Percentiles rank a stretch among this genome's conserved stretches.
These are phyloP conservation scores for Aspergillus sp. DNA, from an alignment of 2,329 filamentous ascomycete species.

Conservation along the genomic window DNA sequence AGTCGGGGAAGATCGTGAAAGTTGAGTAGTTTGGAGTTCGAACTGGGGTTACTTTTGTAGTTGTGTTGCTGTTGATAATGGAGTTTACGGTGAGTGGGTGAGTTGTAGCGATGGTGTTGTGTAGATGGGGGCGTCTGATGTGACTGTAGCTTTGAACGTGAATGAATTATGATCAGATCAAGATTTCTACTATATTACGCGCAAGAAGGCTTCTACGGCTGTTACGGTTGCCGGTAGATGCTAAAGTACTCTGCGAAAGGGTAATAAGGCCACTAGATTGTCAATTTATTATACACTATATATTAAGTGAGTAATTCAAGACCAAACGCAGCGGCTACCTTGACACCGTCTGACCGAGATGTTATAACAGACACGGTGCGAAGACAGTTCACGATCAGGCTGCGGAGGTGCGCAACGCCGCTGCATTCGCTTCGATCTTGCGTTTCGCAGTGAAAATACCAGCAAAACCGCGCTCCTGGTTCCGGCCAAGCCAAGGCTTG, in stretches of 20 bases:
- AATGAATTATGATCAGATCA: too few species aligned
- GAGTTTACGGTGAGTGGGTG: background rate
- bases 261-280: background rate
- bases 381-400: background rate
- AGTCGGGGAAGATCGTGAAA: constrained; percentile 62
- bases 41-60: background rate
- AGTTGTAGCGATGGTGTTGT: background rate
- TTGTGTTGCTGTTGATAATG: background rate
- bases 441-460: constrained; percentile 84
- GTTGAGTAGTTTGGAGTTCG: background rate
- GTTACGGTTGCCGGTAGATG: background rate
- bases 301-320: background rate
- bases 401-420: background rate
- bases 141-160: too few species aligned
- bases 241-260: background rate
- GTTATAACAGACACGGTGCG: background rate
- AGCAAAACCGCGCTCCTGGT: constrained; percentile 77
- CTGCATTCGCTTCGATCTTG: constrained; percentile 53
- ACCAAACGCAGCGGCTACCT: background rate
- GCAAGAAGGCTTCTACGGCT: too few species aligned
- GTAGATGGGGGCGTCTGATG: too few species aligned
- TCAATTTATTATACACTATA: background rate
- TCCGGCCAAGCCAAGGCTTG: constrained; percentile 60
- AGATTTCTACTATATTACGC: too few species aligned
- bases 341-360: background rate